Evolutionary conservation across 1,139 yeast genomes (phyloP), one percentile per base, ranked within the genome.

Genomic region (Scheffersomyces titani): DNA sequence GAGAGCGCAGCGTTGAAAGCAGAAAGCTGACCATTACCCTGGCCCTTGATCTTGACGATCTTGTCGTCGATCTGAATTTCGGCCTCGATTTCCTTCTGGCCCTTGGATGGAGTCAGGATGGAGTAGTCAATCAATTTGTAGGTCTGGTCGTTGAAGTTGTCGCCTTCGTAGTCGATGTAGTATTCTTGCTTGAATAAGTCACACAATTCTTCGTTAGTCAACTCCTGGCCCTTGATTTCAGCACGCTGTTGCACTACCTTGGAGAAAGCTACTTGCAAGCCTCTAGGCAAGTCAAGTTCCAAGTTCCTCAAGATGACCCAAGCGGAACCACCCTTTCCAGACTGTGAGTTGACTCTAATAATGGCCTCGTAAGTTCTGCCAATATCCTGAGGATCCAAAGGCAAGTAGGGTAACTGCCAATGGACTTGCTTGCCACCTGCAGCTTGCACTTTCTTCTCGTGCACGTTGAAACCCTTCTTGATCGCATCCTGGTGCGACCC

Each of bases 401-500:
- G 98, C 69, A 94, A 83, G 78, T 94, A 94, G 51, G 99, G 99
- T 63, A 94, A 85, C 68, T 86, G 85, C 99, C 98, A 93, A 55
- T 66, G 68, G 45, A 73, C 69, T 36, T 70, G 65, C 58, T 74
- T 69, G 52, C 84, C 84, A 2, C 62, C 65, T 44, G 64, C 59
- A 48, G 65, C 57, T 54, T 70, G 66, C 47, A 68, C 61, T 59
- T 70, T 64, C 57, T 80, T 70, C 55, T 79, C 78, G 70, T 89
- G 88, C 50, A 80, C 73, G 57, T 84, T 80, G 77, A 94, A 93
- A 49, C 98, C 98, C 79, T 94, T 94, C 78, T 94, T 94, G 77
- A 94, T 94, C 53, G 99, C 98, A 73, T 94, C 98, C 80, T 94
- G 98, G 75, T 94, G 98, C 49, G 97, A 91, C 13, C 98, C 98